Evolutionary conservation across 2,329 filamentous ascomycete genomes (phyloP).

Genomic region (Aspergillus sp.): DNA sequence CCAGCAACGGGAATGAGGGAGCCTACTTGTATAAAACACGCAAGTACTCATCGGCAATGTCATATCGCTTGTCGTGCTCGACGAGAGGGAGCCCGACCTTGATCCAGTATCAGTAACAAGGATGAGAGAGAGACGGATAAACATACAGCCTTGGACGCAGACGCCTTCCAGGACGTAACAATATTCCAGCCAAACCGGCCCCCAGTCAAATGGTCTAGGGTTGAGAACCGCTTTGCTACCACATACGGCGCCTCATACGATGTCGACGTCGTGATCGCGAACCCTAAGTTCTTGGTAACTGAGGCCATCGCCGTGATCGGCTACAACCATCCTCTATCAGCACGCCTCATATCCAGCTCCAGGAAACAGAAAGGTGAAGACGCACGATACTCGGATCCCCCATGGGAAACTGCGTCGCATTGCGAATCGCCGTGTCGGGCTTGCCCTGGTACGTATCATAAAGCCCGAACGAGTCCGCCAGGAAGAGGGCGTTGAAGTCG

Average conservation of each 20-base stretch:
- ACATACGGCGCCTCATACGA: conserved; percentile 64
- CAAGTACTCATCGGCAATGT: conserved; percentile 62
- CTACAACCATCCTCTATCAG: conserved; percentile 29
- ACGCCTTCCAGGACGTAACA: conserved; percentile 63
- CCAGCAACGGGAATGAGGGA: too few species aligned
- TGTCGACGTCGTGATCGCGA: conserved; percentile 63
- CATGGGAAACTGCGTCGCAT: conserved; percentile 65
- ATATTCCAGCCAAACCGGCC: conserved; percentile 68
- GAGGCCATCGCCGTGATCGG: conserved; percentile 66
- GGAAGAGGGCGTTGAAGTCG: conserved; percentile 63
- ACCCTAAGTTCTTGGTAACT: conserved; percentile 63
- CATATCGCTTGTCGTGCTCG: conserved; percentile 62
- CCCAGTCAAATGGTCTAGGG: conserved; percentile 61
- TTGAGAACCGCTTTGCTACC: conserved; percentile 62
- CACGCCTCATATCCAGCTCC: too few species aligned
- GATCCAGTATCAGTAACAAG: conserved; percentile 31
- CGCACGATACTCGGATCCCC: conserved; percentile 63
- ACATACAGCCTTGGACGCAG: conserved; percentile 60
- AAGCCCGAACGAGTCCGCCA: conserved; percentile 65
- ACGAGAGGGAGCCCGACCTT: conserved; percentile 51
- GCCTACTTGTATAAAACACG: conserved; percentile 60
- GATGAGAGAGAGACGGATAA: background rate
- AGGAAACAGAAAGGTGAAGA: background rate
- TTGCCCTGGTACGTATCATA: conserved; percentile 63
- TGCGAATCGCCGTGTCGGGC: conserved; percentile 60